Base-by-base conservation (phyloP, 345 rosid genomes). In the Viola odorata region DNA sequence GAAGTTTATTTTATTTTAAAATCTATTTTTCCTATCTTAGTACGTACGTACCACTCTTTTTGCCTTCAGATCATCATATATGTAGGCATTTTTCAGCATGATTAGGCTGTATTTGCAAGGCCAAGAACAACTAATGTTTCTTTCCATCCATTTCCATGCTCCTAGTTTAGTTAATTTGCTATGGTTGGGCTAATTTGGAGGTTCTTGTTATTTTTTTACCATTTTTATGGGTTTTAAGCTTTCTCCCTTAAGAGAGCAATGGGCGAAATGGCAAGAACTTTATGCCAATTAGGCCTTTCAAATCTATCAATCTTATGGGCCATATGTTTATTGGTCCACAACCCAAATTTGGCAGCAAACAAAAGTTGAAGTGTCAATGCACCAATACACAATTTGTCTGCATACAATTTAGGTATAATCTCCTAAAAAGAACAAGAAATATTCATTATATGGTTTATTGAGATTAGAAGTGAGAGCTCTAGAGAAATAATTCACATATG, bases 81-180 rank as follows among this genome's bases (percentile, higher is more conserved):
- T 60, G 73, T 53, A 50, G 38, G 68, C 63, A 54, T 7, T 54
- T 61, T 64, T 51, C 53, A 40, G 59, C 50, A 64, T 67, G 38
- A 69, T 60, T 41, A 55, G 56, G 66, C 57, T 58, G 75, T 23
- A 40, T 45, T 56, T 57, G 69, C 62, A 67, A 64, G 61, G 62
- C 59, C 58, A 36, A 40, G 53, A 49, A 53, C 70, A 58, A 57
- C 63, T 69, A 42, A 57, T 65, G 55, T 69, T 41, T 60, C n/a
- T 41, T 50, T 23, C 39, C 8, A 57, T 71, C 65, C 55, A 14
- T 44, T 37, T 45, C 51, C 62, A 63, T 62, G 63, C 38, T 62
- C 36, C 53, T 51, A 40, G 64, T 45, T 62, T 38, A 39, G 14
- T 50, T n/a, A 57, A 38, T 50, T 56, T 57, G 48, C 23, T 45